Conservation (phyloP, 2,329 filamentous ascomycete genomes). For the Paraphoma chrysanthemicola region DNA sequence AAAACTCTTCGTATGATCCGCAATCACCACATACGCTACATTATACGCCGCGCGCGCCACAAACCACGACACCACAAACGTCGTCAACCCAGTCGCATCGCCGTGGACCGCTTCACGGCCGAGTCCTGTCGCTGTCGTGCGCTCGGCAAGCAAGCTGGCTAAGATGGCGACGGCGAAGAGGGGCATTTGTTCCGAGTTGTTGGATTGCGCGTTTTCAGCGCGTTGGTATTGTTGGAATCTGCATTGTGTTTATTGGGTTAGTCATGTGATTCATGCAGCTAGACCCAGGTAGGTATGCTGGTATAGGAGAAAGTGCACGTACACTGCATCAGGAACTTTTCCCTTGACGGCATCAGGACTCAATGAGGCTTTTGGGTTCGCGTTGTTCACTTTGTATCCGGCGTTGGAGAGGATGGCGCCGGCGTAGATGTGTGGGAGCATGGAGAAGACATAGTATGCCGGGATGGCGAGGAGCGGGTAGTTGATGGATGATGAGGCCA, state of each 20-base stretch:
- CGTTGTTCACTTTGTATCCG: conserved; percentile 34
- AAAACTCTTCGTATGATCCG: conserved; percentile 24
- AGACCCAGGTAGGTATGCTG: background rate
- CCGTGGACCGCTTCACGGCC: conserved; percentile 12
- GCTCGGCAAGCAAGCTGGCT: conserved; percentile 32
- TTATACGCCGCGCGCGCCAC: conserved; percentile 24
- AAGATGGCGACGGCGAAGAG: conserved; percentile 31
- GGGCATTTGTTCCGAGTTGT: conserved; percentile 33
- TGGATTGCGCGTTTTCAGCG: conserved; percentile 33
- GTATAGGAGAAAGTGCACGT: background rate
- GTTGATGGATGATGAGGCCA: conserved; percentile 28
- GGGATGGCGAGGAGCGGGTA: conserved; percentile 37
- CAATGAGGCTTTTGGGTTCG: conserved; percentile 32
- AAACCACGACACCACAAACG: conserved; percentile 26
- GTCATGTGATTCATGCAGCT: background rate
- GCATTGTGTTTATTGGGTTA: background rate
- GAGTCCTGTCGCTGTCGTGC: conserved; percentile 20
- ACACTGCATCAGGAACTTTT: conserved; percentile 33
- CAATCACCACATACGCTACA: conserved; percentile 28
- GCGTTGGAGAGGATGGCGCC: conserved; percentile 12
- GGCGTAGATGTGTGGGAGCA: conserved; percentile 29
- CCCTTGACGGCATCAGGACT: conserved; percentile 27
- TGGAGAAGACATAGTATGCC: conserved; percentile 34
- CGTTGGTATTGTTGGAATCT: conserved; percentile 35
- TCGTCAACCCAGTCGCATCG: conserved; percentile 28